These are phyloP conservation scores for Lactuca sativa DNA, from an alignment of 129 eudicot genomes.

Conservation along the genomic window DNA sequence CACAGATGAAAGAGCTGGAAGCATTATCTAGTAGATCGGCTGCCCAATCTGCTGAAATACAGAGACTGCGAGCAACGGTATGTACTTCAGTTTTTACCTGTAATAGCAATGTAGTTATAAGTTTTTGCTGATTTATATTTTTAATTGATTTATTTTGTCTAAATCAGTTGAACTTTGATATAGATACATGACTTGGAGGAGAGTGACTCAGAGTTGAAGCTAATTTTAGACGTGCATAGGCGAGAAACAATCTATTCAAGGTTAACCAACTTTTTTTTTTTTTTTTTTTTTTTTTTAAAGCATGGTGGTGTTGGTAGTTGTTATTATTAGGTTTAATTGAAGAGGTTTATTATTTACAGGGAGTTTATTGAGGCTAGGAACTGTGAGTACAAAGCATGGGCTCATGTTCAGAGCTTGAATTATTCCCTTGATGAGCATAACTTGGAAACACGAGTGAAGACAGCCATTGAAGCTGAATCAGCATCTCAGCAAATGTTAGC, in stretches of 20 bases:
- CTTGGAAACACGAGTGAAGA: conserved; percentile 77
- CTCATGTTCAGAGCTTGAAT: conserved; percentile 69
- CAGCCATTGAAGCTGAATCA: conserved; percentile 92
- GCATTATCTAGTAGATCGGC: conserved; percentile 63
- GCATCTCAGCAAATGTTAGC: conserved; percentile 80
- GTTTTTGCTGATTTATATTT: background rate
- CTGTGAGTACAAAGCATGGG: conserved; percentile 82
- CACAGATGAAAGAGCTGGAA: conserved; percentile 71
- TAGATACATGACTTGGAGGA: conserved; percentile 75
- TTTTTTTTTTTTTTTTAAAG: background rate
- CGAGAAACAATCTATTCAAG: conserved; percentile 69
- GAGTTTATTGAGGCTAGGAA: conserved; percentile 75
- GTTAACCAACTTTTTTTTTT: conserved; percentile 35
- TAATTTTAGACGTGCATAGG: conserved; percentile 66
- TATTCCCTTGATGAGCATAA: conserved; percentile 75
- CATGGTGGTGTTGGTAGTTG: conserved; percentile 8
- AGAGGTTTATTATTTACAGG: conserved; percentile 43
- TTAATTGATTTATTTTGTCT: conserved; percentile 2
- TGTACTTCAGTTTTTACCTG: background rate
- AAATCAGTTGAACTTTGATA: conserved; percentile 29
- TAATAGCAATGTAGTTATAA: background rate
- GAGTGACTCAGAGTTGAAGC: conserved; percentile 65
- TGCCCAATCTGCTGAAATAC: conserved; percentile 63
- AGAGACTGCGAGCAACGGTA: conserved; percentile 64
- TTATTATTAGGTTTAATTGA: background rate